phyloP scores from a whole-genome alignment of 2,329 filamentous ascomycete genomes.

The Curvularia verruculosa region DNA sequence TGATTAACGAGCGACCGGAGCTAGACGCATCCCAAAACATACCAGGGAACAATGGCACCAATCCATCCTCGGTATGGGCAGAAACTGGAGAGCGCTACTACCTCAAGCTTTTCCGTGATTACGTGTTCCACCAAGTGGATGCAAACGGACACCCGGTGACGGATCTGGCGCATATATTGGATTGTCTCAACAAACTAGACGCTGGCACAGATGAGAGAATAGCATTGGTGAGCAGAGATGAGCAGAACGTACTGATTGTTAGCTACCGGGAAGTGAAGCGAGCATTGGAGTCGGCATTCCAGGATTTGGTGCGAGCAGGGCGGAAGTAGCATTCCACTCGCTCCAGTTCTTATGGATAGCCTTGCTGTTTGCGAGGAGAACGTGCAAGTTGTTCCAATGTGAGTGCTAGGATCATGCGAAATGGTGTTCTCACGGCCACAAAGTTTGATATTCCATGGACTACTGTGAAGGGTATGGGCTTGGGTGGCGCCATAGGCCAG shows the following conservation, averaged over 20 bases:
- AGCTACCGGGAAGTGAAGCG: conserved; percentile 87
- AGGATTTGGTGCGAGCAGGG: conserved; percentile 56
- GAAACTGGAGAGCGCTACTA: conserved; percentile 92
- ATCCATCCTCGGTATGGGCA: conserved; percentile 68
- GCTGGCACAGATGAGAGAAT: conserved; percentile 87
- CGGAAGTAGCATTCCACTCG: conserved; percentile 35
- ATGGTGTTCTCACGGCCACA: neutral
- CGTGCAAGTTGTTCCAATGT: neutral
- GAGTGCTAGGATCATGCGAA: neutral
- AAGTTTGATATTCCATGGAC: neutral
- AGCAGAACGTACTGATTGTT: conserved; percentile 86
- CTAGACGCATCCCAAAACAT: conserved; percentile 69
- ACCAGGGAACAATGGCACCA: conserved; percentile 34
- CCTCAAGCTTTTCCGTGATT: conserved; percentile 94
- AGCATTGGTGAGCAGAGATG: conserved; percentile 83
- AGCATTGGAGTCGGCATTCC: conserved; percentile 65
- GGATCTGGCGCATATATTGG: conserved; percentile 85
- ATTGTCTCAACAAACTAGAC: conserved; percentile 89
- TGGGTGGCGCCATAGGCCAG: neutral
- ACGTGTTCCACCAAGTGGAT: conserved; percentile 96
- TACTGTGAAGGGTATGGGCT: neutral
- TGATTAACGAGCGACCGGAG: conserved; percentile 89
- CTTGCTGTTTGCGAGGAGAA: neutral
- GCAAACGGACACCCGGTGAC: conserved; percentile 80
- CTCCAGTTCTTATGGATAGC: conserved; percentile 18